Evolutionary conservation across 495 filamentous ascomycete species (phyloP), one percentile per base, ranked within the genome.

Genomic region (Aspergillus cristatus): DNA sequence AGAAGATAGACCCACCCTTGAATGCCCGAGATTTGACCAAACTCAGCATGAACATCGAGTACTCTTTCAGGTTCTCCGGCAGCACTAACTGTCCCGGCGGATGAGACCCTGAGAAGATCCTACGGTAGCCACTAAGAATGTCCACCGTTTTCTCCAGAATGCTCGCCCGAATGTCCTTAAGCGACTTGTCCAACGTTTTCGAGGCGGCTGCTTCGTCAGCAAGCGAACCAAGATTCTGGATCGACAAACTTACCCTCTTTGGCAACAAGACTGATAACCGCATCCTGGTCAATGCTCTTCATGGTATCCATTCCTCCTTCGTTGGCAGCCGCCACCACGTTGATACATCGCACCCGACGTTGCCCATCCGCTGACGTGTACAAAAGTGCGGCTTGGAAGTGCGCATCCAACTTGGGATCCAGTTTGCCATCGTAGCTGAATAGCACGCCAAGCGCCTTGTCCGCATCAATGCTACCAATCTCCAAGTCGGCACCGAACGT

Each of bases 401-500:
- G 93, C 3, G 90, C 90, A 55, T 99, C 91, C 14, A 96, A 72
- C 55, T 95, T 95, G 15, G 87, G 68, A 63, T 97, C 91, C 13
- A 99, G 77, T 59, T 97, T 99, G 34, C 93, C 91, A 56, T 99
- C 91, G 53, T 97, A 94, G 53, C 79, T 83, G 62, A 99, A 99
- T 41, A 87, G 78, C 4, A 97, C 86, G 15, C 80, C 86, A 40
- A 99, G 67, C 3, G 87, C 86, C 60, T 95, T 95, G 57, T 99
- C 91, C 20, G 86, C 81, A 56, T 96, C 93, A 43, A 97, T 77
- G 31, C 82, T 74, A 10, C 90, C 93, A 48, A 99, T 84, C 55
- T 99, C 91, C 14, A 99, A 77, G 60, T 99, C 91, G 11, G 91
- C 89, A 6, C 86, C 86, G 45, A 94, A 90, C 3, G 84, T 85